Base-by-base conservation (phyloP, 2,329 filamentous ascomycete species). In the Ceratocystis cacaofunesta region DNA sequence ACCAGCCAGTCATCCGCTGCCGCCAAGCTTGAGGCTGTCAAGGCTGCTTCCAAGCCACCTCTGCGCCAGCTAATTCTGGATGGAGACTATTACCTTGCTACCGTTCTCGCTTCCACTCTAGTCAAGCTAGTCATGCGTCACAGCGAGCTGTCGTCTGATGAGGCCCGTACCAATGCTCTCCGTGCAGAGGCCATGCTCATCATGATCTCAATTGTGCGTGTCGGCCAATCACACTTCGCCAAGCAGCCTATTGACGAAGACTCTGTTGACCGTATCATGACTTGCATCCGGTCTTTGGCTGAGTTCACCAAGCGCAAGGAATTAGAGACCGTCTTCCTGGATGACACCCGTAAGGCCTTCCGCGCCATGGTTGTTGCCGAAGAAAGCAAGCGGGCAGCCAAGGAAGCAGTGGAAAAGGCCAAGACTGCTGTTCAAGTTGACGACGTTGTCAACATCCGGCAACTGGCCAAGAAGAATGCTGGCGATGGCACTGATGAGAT, bases 91-190 rank as follows among this genome's bases (percentile, higher is more conserved):
- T 99, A 96, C 74, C 81, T 99, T 55, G 89, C 92, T 2, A 90
- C 94, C 1, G 94, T 97, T 6, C 83, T 99, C n/a, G 92, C 92
- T 1, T 94, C 92, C 6, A 96, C 92, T 0, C 82, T 99, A 66
- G 96, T 94, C 17, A 99, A 99, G 78, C 82, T 99, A 65, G 94
- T 99, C 62, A 96, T 99, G 91, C 89, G 94, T 64, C 91, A 97
- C 74, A 88, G 90, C 1, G 92, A 97, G 73, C 92, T 97, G 68
- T 96, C 92, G 1, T 79, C 87, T 28, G 92, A 96, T 71, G 77
- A 81, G 55, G 89, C 89, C 55, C 87, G 94, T 48, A 97, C 92
- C 36, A 99, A 99, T 71, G 92, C 92, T 36, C 82, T 99, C 30
- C 88, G 90, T 62, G 94, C 94, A 2, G 94, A 99, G 76, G 94